These are phyloP conservation scores for Primulina huaijiensis DNA, from an alignment of 257 asterid species.

Conservation along the genomic window DNA sequence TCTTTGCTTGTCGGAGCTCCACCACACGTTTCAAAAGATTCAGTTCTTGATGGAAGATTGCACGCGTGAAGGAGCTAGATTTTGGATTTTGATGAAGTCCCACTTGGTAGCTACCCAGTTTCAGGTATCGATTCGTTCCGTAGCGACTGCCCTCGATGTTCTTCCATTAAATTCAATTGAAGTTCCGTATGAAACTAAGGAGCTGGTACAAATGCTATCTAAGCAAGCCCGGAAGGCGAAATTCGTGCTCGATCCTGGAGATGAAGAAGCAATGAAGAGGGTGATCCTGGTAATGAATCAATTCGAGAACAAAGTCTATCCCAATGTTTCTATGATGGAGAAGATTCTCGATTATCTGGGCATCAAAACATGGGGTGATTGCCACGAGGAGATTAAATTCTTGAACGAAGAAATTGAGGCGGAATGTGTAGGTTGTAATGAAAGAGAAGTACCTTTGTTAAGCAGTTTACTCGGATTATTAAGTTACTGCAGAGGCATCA, in stretches of 20 bases:
- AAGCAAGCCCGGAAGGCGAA: constrained; percentile 49
- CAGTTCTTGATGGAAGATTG: constrained; percentile 58
- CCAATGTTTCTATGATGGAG: constrained; percentile 43
- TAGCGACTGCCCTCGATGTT: constrained; percentile 67
- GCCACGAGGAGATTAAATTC: constrained; percentile 51
- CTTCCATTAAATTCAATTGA: constrained; percentile 43
- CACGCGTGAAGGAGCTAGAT: constrained; percentile 48
- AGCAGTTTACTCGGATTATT: constrained; percentile 54
- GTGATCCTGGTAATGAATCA: constrained; percentile 54
- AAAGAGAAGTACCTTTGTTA: constrained; percentile 44
- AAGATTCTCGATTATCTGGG: constrained; percentile 44
- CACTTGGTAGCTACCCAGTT: constrained; percentile 46
- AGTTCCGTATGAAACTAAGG: constrained; percentile 45
- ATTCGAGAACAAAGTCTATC: constrained; percentile 56
- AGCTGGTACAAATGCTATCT: constrained; percentile 48
- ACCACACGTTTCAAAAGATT: constrained; percentile 51
- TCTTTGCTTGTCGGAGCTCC: constrained; percentile 69
- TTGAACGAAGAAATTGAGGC: constrained; percentile 44
- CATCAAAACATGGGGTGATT: constrained; percentile 56
- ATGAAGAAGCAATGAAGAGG: constrained; percentile 43
- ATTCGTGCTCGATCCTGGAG: constrained; percentile 48
- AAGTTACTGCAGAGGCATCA: constrained; percentile 60
- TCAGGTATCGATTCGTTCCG: constrained; percentile 36
- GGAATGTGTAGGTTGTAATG: constrained; percentile 34
- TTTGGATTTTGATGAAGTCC: constrained; percentile 57